Evolutionary conservation across 805 yeast genomes (phyloP), one percentile per base, ranked within the genome.

Genomic region (Nakazawaea ishiwadae): DNA sequence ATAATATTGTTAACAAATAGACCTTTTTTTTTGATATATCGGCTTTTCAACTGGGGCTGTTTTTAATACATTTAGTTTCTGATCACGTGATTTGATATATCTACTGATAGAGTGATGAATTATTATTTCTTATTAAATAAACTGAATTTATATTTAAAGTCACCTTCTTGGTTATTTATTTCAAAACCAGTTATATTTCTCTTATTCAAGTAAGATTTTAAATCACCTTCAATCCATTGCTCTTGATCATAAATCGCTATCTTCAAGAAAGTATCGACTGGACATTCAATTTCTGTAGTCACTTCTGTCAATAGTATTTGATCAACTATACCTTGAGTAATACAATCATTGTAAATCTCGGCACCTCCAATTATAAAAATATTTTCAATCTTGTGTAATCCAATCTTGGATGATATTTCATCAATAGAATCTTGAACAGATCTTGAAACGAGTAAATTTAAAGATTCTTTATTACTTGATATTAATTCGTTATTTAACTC

Each of bases 321-420:
- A 35, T 73, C 73, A 1, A 81, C 77, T 9, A 64, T 40, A 4
- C 63, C 62, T 41, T 60, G 65, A 1, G 56, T 46, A 11, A 80
- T 53, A 11, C 80, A 69, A 30, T 77, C 68, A 39, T 76, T 71
- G 63, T 93, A 93, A 7, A 93, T 68, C 56, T 90, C 90, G 0
- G 90, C 93, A 1, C 99, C 99, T 3, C 99, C 99, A 47, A 93
- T 91, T 19, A 93, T 73, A 54, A 80, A 93, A 1, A 93, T 69
- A 36, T 76, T 75, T 37, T 78, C 84, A 16, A 82, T 56, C 1
- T 53, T 47, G 4, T 52, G 47, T 35, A 46, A 21, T 9, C 55
- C 49, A n/a, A 73, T 46, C 10, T 50, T 44, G 0, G 54, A 47
- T 7, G 78, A 46, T 0, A 83, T 77, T 1, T 60, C 60, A 5